Conservation (phyloP, 495 filamentous ascomycete genomes). For the Glonium stellatum region DNA sequence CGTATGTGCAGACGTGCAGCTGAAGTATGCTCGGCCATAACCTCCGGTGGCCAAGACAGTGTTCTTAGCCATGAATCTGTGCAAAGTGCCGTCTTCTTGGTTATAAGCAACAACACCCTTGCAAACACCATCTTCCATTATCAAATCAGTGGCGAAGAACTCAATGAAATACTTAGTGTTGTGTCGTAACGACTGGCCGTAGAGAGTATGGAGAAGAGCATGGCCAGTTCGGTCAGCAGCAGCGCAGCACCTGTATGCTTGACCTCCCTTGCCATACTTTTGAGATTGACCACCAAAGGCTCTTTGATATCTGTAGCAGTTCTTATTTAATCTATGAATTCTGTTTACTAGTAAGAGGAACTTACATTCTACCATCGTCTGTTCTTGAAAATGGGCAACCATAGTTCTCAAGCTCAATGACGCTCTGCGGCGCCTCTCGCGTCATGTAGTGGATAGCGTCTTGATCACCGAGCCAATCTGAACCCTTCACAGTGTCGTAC, state of each 20-base stretch:
- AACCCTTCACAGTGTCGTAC: conserved; percentile 99
- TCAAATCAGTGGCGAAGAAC: conserved; percentile 90
- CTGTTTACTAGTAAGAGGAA: conserved; percentile 22
- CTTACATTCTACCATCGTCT: conserved; percentile 86
- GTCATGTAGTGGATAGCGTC: conserved; percentile 99
- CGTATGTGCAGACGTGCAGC: conserved; percentile 93
- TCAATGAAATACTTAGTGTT: conserved; percentile 99
- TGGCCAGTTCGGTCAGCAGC: conserved; percentile 94
- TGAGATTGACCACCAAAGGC: conserved; percentile 96
- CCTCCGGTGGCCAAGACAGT: conserved; percentile 94
- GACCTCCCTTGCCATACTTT: conserved; percentile 90
- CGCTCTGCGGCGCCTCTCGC: conserved; percentile 80
- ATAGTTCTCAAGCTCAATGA: conserved; percentile 95
- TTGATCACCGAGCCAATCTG: conserved; percentile 97
- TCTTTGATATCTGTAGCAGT: conserved; percentile 65
- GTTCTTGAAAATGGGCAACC: conserved; percentile 97
- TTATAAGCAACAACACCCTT: conserved; percentile 94
- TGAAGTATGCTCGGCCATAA: conserved; percentile 96
- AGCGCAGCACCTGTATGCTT: conserved; percentile 93
- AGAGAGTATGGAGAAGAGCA: conserved; percentile 92
- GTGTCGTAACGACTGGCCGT: conserved; percentile 92
- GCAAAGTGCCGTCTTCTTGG: conserved; percentile 95
- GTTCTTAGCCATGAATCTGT: conserved; percentile 91
- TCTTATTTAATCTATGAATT: conserved; percentile 18
- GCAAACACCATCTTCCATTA: conserved; percentile 95